Evolutionary conservation across 345 rosid genomes (phyloP), one percentile per base, ranked within the genome.

Genomic region (Pistacia integerrima): DNA sequence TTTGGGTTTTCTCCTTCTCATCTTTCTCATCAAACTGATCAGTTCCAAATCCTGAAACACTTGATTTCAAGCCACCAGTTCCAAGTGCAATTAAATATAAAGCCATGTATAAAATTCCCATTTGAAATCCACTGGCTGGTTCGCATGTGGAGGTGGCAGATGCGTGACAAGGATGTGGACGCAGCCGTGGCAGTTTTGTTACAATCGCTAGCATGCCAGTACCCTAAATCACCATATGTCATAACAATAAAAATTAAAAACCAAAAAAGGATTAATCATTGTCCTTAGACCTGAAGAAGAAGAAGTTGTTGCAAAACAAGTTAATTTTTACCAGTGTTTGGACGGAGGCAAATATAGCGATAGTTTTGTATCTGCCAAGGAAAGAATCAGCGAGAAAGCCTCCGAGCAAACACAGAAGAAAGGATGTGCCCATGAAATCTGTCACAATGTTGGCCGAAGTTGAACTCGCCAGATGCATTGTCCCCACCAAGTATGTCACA

Each of bases 51-150:
- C 90, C 92, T 6, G 94, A 90, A 12, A 88, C 89, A 49, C 94
- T 88, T 16, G 94, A 88, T 79, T 90, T 90, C 0, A 90, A 81
- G 73, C 92, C 94, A 20, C 92, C 94, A 11, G 94, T 90, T 38
- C 92, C 92, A 1, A 90, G 49, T 59, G 92, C 94, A 61, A 90
- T 86, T 22, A 90, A 73, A 73, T 87, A 87, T 58, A 90, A 79
- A 18, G 91, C 80, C 16, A 87, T 22, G 79, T 88, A 85, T 4
- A 90, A 76, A 70, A 86, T 75, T 67, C 90, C 91, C 90, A 86
- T 84, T 74, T 90, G 92, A 77, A 84, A 78, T 54, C 85, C 84
- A 10, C 3, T 78, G 2, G 94, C 87, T 67, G 74, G 85, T 65
- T 76, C 22, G 78, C 94, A 90, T 36, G 79, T 63, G 13, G 71